phyloP scores from a whole-genome alignment of 768 basidiomycete species.

The Cyclocybe aegerita region DNA sequence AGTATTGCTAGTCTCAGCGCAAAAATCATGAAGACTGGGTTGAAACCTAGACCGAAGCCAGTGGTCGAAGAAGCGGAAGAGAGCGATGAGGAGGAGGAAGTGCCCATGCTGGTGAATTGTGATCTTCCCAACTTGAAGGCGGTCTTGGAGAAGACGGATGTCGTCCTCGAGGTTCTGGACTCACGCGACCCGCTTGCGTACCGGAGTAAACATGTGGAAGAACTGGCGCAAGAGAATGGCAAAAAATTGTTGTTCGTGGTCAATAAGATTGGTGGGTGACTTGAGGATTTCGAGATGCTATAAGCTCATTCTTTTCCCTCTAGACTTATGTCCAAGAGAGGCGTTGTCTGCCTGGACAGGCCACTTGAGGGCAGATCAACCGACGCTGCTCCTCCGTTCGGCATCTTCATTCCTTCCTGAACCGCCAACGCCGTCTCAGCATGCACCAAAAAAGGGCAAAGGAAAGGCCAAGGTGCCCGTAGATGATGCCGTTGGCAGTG shows the following conservation, averaged over 20 bases:
- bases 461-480: conserved; percentile 37
- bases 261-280: conserved; percentile 82
- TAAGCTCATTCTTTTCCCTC: neutral
- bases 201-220: conserved; percentile 65
- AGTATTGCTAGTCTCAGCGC: conserved; percentile 47
- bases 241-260: conserved; percentile 61
- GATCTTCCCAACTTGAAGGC: conserved; percentile 60
- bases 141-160: conserved; percentile 77
- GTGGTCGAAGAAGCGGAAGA: conserved; percentile 27
- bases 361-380: conserved; percentile 57
- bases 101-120: conserved; percentile 61
- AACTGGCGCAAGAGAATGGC: conserved; percentile 40
- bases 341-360: conserved; percentile 67
- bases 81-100: conserved; percentile 50
- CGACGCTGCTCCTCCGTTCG: conserved; percentile 72
- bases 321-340: conserved; percentile 83
- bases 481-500: conserved; percentile 64
- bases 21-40: conserved; percentile 34
- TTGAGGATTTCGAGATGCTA: conserved; percentile 1
- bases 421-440: conserved; percentile 12
- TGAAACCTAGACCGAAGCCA: conserved; percentile 27
- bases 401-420: conserved; percentile 65
- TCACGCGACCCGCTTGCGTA: conserved; percentile 78
- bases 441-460: conserved; percentile 37
- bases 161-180: conserved; percentile 79